Evolutionary conservation across 1,284 basidiomycete species (phyloP).

Genomic region (Trametes sp.): DNA sequence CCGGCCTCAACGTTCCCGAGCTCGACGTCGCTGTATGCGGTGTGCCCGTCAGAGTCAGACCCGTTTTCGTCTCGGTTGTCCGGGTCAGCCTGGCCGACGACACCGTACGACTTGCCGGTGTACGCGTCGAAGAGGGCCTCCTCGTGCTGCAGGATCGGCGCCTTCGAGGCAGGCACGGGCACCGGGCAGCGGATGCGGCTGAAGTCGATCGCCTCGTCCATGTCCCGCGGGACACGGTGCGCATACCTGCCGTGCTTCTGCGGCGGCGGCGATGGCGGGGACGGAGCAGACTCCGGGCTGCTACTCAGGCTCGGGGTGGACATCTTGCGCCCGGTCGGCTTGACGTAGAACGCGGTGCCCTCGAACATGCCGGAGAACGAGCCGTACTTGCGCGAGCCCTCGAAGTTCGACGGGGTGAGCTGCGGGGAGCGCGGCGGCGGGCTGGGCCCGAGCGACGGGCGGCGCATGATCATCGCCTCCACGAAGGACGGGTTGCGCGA

Average conservation of each 20-base stretch:
- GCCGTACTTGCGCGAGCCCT: conserved; percentile 3
- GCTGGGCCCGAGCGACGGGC: conserved; percentile 3
- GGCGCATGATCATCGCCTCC: background rate
- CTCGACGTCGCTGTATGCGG: conserved; percentile 4
- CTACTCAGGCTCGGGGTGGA: background rate
- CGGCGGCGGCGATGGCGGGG: background rate
- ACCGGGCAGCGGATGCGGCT: conserved; percentile 13
- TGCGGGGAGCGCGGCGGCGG: background rate
- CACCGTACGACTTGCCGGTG: conserved; percentile 12
- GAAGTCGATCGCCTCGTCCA: conserved; percentile 12
- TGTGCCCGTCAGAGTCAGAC: background rate
- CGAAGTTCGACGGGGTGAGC: conserved; percentile 5
- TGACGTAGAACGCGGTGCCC: conserved; percentile 13
- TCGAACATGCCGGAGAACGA: conserved; percentile 8
- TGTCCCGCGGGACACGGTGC: conserved; percentile 9
- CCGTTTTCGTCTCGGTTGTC: conserved; percentile 1
- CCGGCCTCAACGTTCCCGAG: background rate
- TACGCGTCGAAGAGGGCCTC: conserved; percentile 7
- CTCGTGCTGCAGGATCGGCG: background rate
- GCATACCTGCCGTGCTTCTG: conserved; percentile 10
- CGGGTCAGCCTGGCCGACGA: conserved; percentile 7
- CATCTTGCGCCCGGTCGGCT: conserved; percentile 4
- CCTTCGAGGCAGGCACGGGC: background rate
- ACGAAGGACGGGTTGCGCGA: conserved; percentile 10
- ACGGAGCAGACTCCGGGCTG: too few species aligned